These are phyloP conservation scores for Bipolaris oryzae DNA, from an alignment of 2,329 filamentous ascomycete genomes.

Conservation along the genomic window DNA sequence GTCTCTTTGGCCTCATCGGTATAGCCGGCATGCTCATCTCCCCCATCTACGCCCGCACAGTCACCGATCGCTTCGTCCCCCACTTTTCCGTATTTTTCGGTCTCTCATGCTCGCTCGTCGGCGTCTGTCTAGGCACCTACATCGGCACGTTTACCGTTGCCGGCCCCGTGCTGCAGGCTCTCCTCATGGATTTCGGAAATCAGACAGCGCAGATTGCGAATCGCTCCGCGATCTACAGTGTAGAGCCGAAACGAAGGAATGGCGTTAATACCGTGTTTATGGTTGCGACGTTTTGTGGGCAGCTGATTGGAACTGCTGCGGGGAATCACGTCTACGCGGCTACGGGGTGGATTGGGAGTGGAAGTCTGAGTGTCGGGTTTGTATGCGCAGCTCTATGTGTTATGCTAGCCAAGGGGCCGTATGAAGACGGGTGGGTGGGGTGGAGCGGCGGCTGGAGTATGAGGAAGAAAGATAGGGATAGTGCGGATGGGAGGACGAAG, in stretches of 20 bases:
- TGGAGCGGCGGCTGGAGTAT: conserved; percentile 65
- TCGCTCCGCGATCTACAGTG: conserved; percentile 69
- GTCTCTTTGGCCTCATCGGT: conserved; percentile 79
- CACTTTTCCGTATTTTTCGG: conserved; percentile 71
- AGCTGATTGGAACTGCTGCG: conserved; percentile 68
- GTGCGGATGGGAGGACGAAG: conserved; percentile 49
- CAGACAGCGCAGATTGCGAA: conserved; percentile 79
- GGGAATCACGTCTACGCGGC: conserved; percentile 62
- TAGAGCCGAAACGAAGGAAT: conserved; percentile 74
- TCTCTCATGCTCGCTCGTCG: conserved; percentile 63
- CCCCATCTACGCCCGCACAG: conserved; percentile 70
- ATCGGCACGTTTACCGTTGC: conserved; percentile 69
- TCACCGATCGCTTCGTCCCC: conserved; percentile 74
- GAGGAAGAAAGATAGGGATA: conserved; percentile 49
- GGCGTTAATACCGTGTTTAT: conserved; percentile 83
- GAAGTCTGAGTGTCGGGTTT: conserved; percentile 63
- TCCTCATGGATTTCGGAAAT: conserved; percentile 72
- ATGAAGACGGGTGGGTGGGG: conserved; percentile 64
- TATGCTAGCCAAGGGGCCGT: conserved; percentile 59
- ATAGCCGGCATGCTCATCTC: conserved; percentile 70
- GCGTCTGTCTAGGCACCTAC: conserved; percentile 71
- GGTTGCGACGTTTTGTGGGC: conserved; percentile 75
- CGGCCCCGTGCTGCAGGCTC: conserved; percentile 74
- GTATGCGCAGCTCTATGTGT: conserved; percentile 57
- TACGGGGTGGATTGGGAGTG: conserved; percentile 63